Percentiles rank a stretch among this genome's conserved stretches.
phyloP scores from a whole-genome alignment of 2,329 filamentous ascomycete genomes.

The Paracorniculantispora psalliotae region DNA sequence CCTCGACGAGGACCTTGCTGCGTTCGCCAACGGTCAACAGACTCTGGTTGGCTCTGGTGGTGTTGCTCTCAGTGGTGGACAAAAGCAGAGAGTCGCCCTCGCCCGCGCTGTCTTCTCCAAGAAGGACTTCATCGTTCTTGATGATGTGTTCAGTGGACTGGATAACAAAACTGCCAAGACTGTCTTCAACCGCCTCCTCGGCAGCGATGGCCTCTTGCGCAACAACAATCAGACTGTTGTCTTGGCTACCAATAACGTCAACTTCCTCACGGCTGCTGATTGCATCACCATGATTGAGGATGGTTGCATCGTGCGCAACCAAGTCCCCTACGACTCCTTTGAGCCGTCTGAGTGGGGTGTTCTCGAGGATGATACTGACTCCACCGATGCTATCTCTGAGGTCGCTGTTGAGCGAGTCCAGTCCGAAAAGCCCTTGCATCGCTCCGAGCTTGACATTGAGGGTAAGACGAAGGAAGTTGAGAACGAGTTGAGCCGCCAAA shows the following conservation, averaged over 20 bases:
- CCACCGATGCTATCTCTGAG: background rate
- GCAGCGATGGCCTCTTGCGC: slow-evolving; percentile 35
- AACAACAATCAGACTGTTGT: slow-evolving; percentile 35
- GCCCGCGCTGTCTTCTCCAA: slow-evolving; percentile 43
- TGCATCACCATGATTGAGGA: slow-evolving; percentile 23
- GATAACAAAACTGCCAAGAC: slow-evolving; percentile 38
- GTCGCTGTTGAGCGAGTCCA: background rate
- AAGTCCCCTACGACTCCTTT: slow-evolving; percentile 20
- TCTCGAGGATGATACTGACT: slow-evolving; percentile 10
- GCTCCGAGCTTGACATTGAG: slow-evolving; percentile 1
- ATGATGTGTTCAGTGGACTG: slow-evolving; percentile 42
- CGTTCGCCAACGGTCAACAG: slow-evolving; percentile 27
- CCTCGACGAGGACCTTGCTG: slow-evolving; percentile 29
- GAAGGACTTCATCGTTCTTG: slow-evolving; percentile 36
- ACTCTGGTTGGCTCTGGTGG: slow-evolving; percentile 38
- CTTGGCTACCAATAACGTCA: slow-evolving; percentile 35
- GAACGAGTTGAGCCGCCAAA: slow-evolving; percentile 23
- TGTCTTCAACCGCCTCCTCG: slow-evolving; percentile 39
- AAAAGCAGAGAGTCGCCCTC: slow-evolving; percentile 38
- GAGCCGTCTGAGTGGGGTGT: slow-evolving; percentile 17
- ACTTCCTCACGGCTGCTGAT: slow-evolving; percentile 22
- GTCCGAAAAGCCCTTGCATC: background rate
- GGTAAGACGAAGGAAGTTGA: slow-evolving; percentile 15
- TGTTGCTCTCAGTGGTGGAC: slow-evolving; percentile 39
- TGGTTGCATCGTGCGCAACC: slow-evolving; percentile 20